A percentile compares a stretch with the other conserved stretches of the same genome.
These are phyloP conservation scores for Pseudocercospora vitis DNA, from an alignment of 2,329 filamentous ascomycete species.

Conservation along the genomic window DNA sequence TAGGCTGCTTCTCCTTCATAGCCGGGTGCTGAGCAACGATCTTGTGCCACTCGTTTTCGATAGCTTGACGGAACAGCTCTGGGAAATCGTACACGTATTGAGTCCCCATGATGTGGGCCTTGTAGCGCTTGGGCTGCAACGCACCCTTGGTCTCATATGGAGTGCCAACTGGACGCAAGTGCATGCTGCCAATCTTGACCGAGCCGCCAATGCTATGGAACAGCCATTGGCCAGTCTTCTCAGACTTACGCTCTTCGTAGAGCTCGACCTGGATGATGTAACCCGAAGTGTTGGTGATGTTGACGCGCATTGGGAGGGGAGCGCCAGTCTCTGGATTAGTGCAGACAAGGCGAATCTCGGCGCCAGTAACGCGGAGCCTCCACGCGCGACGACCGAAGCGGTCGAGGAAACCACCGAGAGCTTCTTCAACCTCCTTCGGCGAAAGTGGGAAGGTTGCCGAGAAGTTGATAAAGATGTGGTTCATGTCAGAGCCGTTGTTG, in stretches of 20 bases:
- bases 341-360: conserved; percentile 97
- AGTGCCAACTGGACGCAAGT: conserved; percentile 83
- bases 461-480: conserved; percentile 99
- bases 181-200: conserved; percentile 92
- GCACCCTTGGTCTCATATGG: conserved; percentile 98
- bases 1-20: conserved; percentile 77
- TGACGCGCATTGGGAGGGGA: conserved; percentile 88
- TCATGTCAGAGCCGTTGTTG: conserved; percentile 98
- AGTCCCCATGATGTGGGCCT: conserved; percentile 97
- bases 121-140: conserved; percentile 98
- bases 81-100: conserved; percentile 99
- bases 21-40: conserved; percentile 71
- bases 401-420: conserved; percentile 90
- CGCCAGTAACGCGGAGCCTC: conserved; percentile 93
- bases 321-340: conserved; percentile 81
- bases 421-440: conserved; percentile 86
- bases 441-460: conserved; percentile 91
- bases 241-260: conserved; percentile 95
- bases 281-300: conserved; percentile 97
- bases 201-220: conserved; percentile 97
- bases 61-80: conserved; percentile 95
- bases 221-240: conserved; percentile 90
- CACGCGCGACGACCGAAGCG: conserved; percentile 93
- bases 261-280: conserved; percentile 98
- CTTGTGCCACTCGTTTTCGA: conserved; percentile 90